Evolutionary conservation across 352 stramenopile genomes (phyloP), one percentile per base, ranked within the genome.

Genomic region (Pythium utonaiense): DNA sequence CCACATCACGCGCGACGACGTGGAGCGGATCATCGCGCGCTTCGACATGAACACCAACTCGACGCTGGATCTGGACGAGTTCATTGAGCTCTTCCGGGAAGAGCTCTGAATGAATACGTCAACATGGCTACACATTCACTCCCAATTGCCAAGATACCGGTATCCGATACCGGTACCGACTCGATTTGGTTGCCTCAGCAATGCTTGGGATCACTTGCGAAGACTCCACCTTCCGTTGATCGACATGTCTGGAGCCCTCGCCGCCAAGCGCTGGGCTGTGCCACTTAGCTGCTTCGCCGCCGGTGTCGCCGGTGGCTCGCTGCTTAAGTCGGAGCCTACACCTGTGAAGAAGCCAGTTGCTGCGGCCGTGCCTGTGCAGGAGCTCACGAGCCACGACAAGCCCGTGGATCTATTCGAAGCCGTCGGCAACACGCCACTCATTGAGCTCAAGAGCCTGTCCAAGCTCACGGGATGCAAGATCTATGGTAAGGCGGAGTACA

Each of bases 51-150:
- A 93, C 57, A 80, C 81, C 47, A 93, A 88, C 61, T 73, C 77
- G 24, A 77, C 78, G 6, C 71, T 93, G 33, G 79, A 93, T 66
- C 66, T 93, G 10, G 27, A 77, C 57, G 81, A 93, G 63, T 93
- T 93, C 54, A 80, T 89, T 42, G 78, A 90, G 64, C 78, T 93
- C 38, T 91, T 93, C 53, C 73, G 80, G 13, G 83, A 91, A 48
- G 81, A 87, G 14, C 69, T 76, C 22, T 89, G 75, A 68, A 13
- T 42, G 34, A 13, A 21, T 24, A 31, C 42, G 42, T 38, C 33
- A 48, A 25, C 19, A 59, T 65, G 58, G 30, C 48, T 48, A 48
- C 49, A 49, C 24, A 33, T 50, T 54, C 40, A 44, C 50, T 54
- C 49, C 12, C 42, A 1, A 6, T 9, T 48, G 57, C 55, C 52